Percentiles rank a stretch among this genome's conserved stretches.
phyloP scores from a whole-genome alignment of 257 asterid genomes.

The Datura wrightii region DNA sequence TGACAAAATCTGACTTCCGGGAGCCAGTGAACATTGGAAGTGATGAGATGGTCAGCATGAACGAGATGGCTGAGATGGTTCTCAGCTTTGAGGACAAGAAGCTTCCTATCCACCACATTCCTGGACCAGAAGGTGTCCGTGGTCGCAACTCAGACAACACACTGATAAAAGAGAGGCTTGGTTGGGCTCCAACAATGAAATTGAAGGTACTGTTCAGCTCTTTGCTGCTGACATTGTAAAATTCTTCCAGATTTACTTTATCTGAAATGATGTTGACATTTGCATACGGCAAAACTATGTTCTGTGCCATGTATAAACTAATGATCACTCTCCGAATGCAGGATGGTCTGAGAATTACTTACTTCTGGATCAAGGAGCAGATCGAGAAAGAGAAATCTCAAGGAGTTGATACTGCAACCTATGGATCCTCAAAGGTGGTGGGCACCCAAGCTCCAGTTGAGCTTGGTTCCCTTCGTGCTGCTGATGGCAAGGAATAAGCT shows the following conservation, averaged over 20 bases:
- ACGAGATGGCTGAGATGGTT: conserved; percentile 93
- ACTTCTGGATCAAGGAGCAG: conserved; percentile 93
- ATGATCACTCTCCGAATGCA: conserved; percentile 25
- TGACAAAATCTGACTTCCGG: conserved; percentile 86
- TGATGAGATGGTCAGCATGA: conserved; percentile 97
- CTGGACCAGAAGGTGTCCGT: conserved; percentile 94
- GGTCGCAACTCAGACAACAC: conserved; percentile 93
- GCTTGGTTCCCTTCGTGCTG: conserved; percentile 59
- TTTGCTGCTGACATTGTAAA: background rate
- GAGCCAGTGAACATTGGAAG: conserved; percentile 96
- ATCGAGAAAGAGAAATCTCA: conserved; percentile 80
- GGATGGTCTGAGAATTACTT: conserved; percentile 94
- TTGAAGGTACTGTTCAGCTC: conserved; percentile 59
- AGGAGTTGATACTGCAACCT: conserved; percentile 46
- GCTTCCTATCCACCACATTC: conserved; percentile 81
- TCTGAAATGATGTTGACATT: background rate
- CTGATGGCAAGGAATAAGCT: conserved; percentile 57
- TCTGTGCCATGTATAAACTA: background rate
- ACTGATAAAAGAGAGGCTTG: conserved; percentile 87
- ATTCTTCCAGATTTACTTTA: background rate
- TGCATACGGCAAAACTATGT: background rate
- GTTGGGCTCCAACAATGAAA: conserved; percentile 96
- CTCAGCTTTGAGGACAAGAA: conserved; percentile 78
- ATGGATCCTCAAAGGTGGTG: conserved; percentile 59
- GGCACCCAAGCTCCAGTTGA: conserved; percentile 62